Evolutionary conservation across 805 yeast genomes (phyloP).

Genomic region (Sugiyamaella valdiviana): DNA sequence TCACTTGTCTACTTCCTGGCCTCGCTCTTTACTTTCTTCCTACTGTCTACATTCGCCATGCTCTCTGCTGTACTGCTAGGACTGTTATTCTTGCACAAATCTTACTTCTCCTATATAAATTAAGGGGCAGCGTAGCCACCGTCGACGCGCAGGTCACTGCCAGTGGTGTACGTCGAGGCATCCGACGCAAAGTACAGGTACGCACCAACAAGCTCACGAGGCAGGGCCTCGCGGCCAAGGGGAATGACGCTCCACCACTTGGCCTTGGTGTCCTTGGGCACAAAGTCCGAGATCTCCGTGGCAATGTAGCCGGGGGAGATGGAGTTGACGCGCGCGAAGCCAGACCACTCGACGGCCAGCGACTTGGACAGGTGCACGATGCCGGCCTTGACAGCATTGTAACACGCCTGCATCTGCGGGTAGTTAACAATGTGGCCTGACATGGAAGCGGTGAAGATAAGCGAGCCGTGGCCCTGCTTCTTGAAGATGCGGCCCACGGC

Average conservation of each 20-base stretch:
- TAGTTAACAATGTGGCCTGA: conserved; percentile 81
- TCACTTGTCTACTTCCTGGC: no score
- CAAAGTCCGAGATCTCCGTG: conserved; percentile 55
- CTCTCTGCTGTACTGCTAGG: no score
- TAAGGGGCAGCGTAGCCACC: conserved; percentile 65
- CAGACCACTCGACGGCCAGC: conserved; percentile 84
- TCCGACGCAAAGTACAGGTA: conserved; percentile 73
- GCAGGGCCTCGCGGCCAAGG: conserved; percentile 67
- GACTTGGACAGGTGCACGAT: conserved; percentile 70
- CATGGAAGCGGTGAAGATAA: conserved; percentile 84
- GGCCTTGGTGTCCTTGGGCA: conserved; percentile 40
- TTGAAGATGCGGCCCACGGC: conserved; percentile 66
- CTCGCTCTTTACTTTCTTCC: no score
- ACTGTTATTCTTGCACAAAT: no score
- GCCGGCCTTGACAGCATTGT: conserved; percentile 84
- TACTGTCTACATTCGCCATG: no score
- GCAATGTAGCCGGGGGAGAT: conserved; percentile 83
- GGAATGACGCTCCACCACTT: conserved; percentile 53
- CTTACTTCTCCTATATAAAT: no score
- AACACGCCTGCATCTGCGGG: conserved; percentile 82
- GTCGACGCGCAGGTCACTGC: conserved; percentile 68
- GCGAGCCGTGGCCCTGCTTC: conserved; percentile 67
- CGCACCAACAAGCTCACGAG: conserved; percentile 73
- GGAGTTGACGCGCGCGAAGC: conserved; percentile 77
- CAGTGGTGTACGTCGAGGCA: conserved; percentile 75